phyloP scores from a whole-genome alignment of 2,329 filamentous ascomycete genomes.

The Xylaria sp. region DNA sequence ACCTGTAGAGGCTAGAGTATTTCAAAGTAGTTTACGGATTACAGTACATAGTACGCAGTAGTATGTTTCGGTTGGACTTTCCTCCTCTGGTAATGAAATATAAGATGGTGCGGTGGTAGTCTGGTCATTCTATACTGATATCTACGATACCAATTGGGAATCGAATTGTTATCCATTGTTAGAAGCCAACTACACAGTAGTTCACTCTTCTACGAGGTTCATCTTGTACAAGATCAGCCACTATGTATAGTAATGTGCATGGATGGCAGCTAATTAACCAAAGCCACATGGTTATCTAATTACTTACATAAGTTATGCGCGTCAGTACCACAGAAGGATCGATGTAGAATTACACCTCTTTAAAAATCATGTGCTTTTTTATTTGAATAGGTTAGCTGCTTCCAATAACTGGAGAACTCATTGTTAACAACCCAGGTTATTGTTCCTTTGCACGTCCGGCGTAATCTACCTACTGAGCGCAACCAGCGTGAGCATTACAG shows the following conservation, averaged over 20 bases:
- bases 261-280: neutral
- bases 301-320: neutral
- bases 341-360: neutral
- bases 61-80: neutral
- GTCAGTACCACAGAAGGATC: conserved; percentile 5
- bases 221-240: conserved; percentile 14
- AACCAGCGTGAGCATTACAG: no score
- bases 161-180: neutral
- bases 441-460: conserved; percentile 2
- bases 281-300: conserved; percentile 24
- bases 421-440: conserved; percentile 6
- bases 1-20: neutral
- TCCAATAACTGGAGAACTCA: neutral
- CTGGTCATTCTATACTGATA: neutral
- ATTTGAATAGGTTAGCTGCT: conserved; percentile 2
- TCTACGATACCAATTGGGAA: neutral
- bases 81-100: neutral
- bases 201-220: neutral
- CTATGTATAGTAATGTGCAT: neutral
- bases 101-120: neutral
- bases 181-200: no score
- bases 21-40: neutral
- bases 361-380: conserved; percentile 5
- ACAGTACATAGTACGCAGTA: no score
- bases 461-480: neutral